Base-by-base conservation (phyloP, 2,329 filamentous ascomycete species). In the Aspergillus caelatus region DNA sequence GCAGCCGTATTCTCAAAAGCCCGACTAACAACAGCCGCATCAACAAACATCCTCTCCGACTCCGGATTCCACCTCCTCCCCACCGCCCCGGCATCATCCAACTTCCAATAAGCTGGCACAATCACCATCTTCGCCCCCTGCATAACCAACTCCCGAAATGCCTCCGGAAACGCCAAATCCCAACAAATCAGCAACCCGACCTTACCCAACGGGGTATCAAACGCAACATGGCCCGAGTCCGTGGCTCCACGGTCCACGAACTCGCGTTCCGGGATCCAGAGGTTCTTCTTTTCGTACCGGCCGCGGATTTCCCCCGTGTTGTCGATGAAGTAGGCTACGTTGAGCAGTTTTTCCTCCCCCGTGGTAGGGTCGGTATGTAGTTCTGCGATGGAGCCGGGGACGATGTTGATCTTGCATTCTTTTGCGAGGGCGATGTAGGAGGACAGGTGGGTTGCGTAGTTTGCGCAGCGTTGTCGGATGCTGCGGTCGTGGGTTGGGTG, bases 191-290 rank as follows among this genome's bases (percentile, higher is more conserved):
- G 73, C 72, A 88, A 72, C 0, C 85, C 85, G 7, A 87, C 81
- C 58, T 82, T 84, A 0, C 85, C 85, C 7, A 88, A 70, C 0
- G 85, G 85, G 3, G 85, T 88, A 34, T 77, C 73, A 34, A 78
- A 71, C 5, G 76, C 75, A 3, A 70, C 65, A 61, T 79, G 77
- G 1, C 6, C 34, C 14, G 34, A 68, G 72, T 92, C 88, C 21
- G 91, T 82, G 77, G 21, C 23, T 4, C 91, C 65, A 63, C 12
- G 73, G 72, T 4, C 85, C 14, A 92, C 81, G 67, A 89, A 84
- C 0, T 80, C 81, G 0, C 89, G 85, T 73, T 92, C 89, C 0
- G 89, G 84, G 70, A 91, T 88, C 79, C 90, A 92, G n/a, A 92
- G 83, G 72, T 92, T 92, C 77, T 88, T 87, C 76, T 88, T 88